Evolutionary conservation across 768 basidiomycete genomes (phyloP), one percentile per base, ranked within the genome.

Genomic region (Russula emetica): DNA sequence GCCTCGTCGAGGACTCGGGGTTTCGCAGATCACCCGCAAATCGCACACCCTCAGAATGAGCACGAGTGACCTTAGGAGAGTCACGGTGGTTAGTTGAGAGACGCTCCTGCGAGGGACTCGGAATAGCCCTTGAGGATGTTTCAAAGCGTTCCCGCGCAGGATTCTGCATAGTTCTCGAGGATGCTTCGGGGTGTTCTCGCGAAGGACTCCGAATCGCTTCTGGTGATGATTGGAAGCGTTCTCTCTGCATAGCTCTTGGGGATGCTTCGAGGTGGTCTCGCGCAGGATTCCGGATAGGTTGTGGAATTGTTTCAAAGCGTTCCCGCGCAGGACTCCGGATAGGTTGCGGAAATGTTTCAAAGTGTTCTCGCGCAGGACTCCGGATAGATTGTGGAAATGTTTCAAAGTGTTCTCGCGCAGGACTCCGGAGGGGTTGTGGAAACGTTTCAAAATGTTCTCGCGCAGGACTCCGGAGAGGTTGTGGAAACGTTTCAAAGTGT

Each of bases 271-370:
- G 36, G 24, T 32, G 36, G 32, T 51, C 38, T 40, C 38, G 38
- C 5, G 16, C 5, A 40, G 38, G 5, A 40, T 16, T 16, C 16
- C 14, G 13, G 7, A 14, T 16, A 7, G 38, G 6, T 16, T 40
- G 1, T 40, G 38, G 38, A 2, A 7, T 16, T 40, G 38, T 8
- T 40, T 40, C 1, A 6, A 16, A 16, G 38, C 10, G 38, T 45
- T 45, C 63, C 34, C 28, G 58, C 11, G 24, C 53, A n/a, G 63
- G 28, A 51, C 40, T 55, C 34, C 14, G 38, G 13, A 13, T 42
- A 42, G 13, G 18, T 18, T 44, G 47, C n/a, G 45, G 45, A 26
- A 9, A n/a, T 7, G 9, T 28, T 28, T 52, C 58, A 24, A 49
- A 53, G 24, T 14, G 52, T 32, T 44, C 45, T 49, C 45, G 61